These are phyloP conservation scores for Dimocarpus longan DNA, from an alignment of 345 rosid species.

Conservation along the genomic window DNA sequence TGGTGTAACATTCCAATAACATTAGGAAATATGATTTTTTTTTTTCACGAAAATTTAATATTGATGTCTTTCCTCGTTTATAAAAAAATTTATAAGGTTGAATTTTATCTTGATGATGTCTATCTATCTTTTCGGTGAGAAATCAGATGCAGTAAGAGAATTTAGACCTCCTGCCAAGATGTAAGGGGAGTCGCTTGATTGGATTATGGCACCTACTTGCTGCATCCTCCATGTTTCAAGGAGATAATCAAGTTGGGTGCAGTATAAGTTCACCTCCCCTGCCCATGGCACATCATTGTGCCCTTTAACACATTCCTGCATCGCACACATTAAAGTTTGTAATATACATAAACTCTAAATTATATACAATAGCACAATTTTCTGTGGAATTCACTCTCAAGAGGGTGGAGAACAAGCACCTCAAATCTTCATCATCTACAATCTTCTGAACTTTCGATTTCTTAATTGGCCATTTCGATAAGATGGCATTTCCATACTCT, in stretches of 20 bases:
- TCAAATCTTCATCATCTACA: conserved; percentile 79
- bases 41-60: too few relatives aligned
- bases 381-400: too few relatives aligned
- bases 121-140: conserved; percentile 79
- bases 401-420: conserved; percentile 39
- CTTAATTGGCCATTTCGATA: conserved; percentile 86
- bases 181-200: conserved; percentile 62
- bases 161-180: conserved; percentile 82
- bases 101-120: conserved; percentile 68
- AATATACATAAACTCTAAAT: too few relatives aligned
- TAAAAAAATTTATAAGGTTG: background rate
- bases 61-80: too few relatives aligned
- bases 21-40: too few relatives aligned
- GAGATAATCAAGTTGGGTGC: conserved; percentile 92
- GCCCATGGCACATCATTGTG: conserved; percentile 79
- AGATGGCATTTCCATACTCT: conserved; percentile 81
- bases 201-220: conserved; percentile 72
- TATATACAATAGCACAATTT: too few relatives aligned
- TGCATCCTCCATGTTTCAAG: conserved; percentile 90
- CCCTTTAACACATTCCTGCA: conserved; percentile 87
- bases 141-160: conserved; percentile 75
- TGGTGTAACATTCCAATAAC: too few relatives aligned
- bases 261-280: conserved; percentile 76
- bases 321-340: background rate
- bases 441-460: conserved; percentile 79